A percentile compares a stretch with the other conserved stretches of the same genome.
Conservation (phyloP, 148 eudicot species). For the Spergularia marina region DNA sequence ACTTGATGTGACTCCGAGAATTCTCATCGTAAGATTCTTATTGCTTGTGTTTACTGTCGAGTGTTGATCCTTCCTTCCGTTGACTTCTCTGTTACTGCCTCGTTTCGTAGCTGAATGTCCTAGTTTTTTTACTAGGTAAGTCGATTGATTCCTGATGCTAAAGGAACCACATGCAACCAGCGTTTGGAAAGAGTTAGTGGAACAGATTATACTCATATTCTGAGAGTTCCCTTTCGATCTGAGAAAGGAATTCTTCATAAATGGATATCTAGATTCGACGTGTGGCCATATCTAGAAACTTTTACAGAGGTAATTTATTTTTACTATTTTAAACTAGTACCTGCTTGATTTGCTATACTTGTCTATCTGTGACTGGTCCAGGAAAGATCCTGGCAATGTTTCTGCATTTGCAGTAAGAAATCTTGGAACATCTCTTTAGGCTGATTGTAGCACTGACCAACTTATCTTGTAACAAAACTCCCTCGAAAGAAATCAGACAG, state of each 20-base stretch:
- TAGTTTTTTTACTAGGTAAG: conserved; percentile 52
- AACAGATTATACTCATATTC: conserved; percentile 71
- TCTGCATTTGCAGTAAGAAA: no score
- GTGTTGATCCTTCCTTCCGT: background rate
- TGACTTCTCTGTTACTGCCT: background rate
- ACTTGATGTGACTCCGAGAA: conserved; percentile 66
- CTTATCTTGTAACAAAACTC: no score
- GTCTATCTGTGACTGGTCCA: background rate
- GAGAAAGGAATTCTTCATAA: conserved; percentile 79
- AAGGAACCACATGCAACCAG: conserved; percentile 95
- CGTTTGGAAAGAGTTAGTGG: conserved; percentile 83
- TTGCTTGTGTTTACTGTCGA: background rate
- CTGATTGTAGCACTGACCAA: no score
- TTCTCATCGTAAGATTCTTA: conserved; percentile 63
- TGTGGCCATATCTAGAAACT: conserved; percentile 93
- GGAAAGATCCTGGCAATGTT: no score
- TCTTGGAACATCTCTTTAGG: no score
- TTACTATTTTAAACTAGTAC: background rate
- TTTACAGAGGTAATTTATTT: conserved; percentile 66
- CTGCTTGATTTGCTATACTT: background rate
- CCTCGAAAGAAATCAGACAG: no score
- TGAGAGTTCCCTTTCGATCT: conserved; percentile 88
- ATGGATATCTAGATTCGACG: conserved; percentile 97
- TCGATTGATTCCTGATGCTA: conserved; percentile 89
- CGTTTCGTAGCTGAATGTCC: background rate